Evolutionary conservation across 495 filamentous ascomycete species (phyloP), one percentile per base, ranked within the genome.

Genomic region (Friedmanniomyces simplex): DNA sequence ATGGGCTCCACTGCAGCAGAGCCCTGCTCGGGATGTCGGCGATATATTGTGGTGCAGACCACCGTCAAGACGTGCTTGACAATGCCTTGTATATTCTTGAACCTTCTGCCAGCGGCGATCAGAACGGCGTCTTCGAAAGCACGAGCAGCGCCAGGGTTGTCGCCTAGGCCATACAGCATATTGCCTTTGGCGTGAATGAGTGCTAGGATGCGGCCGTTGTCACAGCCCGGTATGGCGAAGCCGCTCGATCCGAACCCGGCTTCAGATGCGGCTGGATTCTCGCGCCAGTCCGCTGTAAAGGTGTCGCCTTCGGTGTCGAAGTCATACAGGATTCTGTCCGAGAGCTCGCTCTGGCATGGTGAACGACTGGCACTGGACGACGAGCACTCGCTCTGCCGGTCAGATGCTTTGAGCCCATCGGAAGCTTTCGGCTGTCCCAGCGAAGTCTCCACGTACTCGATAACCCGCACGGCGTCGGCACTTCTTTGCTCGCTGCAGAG

Each of bases 181-280:
- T 97, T 99, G 26, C 94, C 93, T 70, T 97, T 99, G 2, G 90
- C 91, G 71, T 99, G 94, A 24, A 96, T 80, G 22, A 99, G 75
- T 32, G 89, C 86, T 13, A 97, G 78, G 73, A 99, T 89, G 61
- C 94, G 81, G 21, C 93, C 93, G 70, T 97, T 98, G 61, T 98
- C 93, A 22, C 80, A 85, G 8, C 87, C 87, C 8, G 90, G 79
- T 21, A 97, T 87, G 36, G 82, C 81, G 70, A 93, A 96, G 43
- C 88, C 89, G 67, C 91, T 94, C 20, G 84, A 85, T 1, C 83
- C 87, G 68, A 85, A 91, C 0, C 86, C 87, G 52, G 77, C 70
- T 58, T 78, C 66, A 30, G 63, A 62, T 18, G 69, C 61, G 14
- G 62, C 65, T 22, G 66, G 63, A 14, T 64, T 52, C 20, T 71